Percentiles rank a stretch among this genome's conserved stretches.
Evolutionary conservation across 2,329 filamentous ascomycete species (phyloP).

Genomic region (Verticillium klebahnii): DNA sequence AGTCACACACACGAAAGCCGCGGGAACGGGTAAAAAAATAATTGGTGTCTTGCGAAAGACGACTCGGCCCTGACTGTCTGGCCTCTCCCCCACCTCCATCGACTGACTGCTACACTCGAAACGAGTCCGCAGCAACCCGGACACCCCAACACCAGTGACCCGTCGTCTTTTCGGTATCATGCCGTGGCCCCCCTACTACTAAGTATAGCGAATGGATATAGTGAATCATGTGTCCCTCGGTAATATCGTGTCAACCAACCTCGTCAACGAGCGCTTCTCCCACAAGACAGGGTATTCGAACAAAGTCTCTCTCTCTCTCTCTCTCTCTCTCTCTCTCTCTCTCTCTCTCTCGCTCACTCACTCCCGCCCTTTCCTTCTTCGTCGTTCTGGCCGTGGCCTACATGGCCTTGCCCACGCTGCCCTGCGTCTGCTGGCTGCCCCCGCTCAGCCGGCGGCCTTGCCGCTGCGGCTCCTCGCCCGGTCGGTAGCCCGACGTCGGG

Average conservation of each 20-base stretch:
- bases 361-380: neutral
- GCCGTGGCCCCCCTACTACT: neutral
- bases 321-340: neutral
- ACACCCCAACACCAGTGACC: neutral
- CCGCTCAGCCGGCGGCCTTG: constrained; percentile 4
- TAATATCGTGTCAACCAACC: neutral
- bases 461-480: constrained; percentile 7
- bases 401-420: constrained; percentile 13
- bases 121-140: neutral
- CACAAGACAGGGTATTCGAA: neutral
- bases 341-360: neutral
- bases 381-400: neutral
- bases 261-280: neutral
- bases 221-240: neutral
- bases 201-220: neutral
- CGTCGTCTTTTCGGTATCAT: neutral
- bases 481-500: constrained; percentile 13
- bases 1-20: neutral
- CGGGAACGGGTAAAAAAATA: neutral
- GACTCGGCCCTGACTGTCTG: neutral
- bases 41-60: neutral
- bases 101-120: neutral
- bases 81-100: neutral
- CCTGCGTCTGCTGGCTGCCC: constrained; percentile 7
- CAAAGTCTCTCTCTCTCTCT: neutral